A percentile compares a stretch with the other conserved stretches of the same genome.
These are phyloP conservation scores for Micromonas commoda DNA, from an alignment of 139 green algal genomes.

Conservation along the genomic window DNA sequence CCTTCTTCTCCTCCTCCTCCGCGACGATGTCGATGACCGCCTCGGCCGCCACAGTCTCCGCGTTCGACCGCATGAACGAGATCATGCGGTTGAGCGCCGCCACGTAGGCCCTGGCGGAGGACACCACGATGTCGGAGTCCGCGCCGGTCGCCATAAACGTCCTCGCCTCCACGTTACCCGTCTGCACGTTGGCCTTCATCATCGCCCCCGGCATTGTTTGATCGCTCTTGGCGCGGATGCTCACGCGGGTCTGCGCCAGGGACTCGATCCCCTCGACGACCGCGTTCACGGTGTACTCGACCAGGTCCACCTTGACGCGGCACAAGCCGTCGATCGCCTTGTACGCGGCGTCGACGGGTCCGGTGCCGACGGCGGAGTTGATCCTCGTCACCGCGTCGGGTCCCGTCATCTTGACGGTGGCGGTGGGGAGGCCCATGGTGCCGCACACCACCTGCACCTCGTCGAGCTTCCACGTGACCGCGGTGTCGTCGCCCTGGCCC, in stretches of 20 bases:
- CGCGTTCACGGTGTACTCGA: constrained; percentile 80
- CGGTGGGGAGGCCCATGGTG: constrained; percentile 81
- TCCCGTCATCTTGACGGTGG: constrained; percentile 85
- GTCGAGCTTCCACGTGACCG: constrained; percentile 70
- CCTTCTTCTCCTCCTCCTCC: background rate
- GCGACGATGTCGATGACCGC: background rate
- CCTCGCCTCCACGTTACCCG: background rate
- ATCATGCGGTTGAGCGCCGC: constrained; percentile 96
- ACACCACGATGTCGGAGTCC: constrained; percentile 91
- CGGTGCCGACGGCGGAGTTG: constrained; percentile 68
- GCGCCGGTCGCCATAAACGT: constrained; percentile 61
- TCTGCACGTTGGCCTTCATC: background rate
- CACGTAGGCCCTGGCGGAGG: constrained; percentile 80
- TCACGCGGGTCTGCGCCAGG: constrained; percentile 74
- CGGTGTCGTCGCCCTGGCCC: constrained; percentile 60
- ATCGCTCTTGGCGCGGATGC: constrained; percentile 49
- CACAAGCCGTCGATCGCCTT: constrained; percentile 61
- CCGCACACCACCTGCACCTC: constrained; percentile 95
- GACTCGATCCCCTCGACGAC: constrained; percentile 94
- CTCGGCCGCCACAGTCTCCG: background rate
- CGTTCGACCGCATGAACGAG: background rate
- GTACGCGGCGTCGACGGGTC: constrained; percentile 91
- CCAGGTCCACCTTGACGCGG: constrained; percentile 55
- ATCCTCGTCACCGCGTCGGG: constrained; percentile 72
- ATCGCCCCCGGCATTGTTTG: background rate